Evolutionary conservation across 1,139 yeast species (phyloP).

Genomic region (Scheffersomyces parashehatae): DNA sequence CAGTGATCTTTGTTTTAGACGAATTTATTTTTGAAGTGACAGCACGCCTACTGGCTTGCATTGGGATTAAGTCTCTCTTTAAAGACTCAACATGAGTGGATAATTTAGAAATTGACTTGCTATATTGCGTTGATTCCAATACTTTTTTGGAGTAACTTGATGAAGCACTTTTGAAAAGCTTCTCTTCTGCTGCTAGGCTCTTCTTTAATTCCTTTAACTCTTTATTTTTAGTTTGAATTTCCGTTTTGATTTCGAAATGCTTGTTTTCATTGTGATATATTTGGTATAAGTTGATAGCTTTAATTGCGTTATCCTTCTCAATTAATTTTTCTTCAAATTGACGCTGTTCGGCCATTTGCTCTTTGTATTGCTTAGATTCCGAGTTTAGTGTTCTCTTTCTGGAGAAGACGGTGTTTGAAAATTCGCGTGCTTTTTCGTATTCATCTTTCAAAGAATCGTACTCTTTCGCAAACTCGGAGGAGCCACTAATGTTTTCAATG

Average conservation of each 20-base stretch:
- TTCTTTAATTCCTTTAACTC: constrained; percentile 31
- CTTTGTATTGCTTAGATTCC: constrained; percentile 79
- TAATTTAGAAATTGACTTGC: constrained; percentile 38
- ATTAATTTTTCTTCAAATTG: constrained; percentile 58
- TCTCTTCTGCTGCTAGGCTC: constrained; percentile 23
- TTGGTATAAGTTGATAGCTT: constrained; percentile 60
- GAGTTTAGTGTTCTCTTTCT: constrained; percentile 72
- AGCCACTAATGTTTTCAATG: constrained; percentile 84
- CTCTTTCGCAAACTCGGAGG: constrained; percentile 63
- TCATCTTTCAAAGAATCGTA: constrained; percentile 70
- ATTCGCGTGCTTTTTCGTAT: constrained; percentile 66
- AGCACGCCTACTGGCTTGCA: constrained; percentile 54
- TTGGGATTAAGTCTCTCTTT: constrained; percentile 55
- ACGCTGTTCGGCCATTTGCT: constrained; percentile 73
- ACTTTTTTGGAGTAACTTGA: constrained; percentile 50
- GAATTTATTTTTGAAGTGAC: constrained; percentile 48
- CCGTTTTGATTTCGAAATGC: constrained; percentile 32
- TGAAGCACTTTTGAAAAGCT: constrained; percentile 30
- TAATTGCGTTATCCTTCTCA: constrained; percentile 48
- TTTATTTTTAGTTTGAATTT: constrained; percentile 23
- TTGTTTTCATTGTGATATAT: constrained; percentile 64
- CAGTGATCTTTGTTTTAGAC: constrained; percentile 53
- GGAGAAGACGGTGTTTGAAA: constrained; percentile 64
- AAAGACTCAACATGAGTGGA: constrained; percentile 44
- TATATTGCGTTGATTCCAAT: constrained; percentile 41